Conservation (phyloP, 2,329 filamentous ascomycete species). For the Trichoderma sp. region DNA sequence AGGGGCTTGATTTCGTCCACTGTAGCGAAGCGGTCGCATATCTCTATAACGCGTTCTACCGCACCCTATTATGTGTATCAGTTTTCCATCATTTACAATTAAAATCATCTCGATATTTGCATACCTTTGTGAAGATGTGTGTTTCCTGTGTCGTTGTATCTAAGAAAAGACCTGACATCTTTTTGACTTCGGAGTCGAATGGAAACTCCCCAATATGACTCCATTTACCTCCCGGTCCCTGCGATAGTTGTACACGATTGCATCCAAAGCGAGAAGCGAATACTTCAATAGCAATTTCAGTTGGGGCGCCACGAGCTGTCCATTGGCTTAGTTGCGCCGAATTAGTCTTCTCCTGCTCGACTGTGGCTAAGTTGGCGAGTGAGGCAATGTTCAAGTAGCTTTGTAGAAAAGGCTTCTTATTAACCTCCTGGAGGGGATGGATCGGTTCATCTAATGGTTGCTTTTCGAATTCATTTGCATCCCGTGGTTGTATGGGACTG, state of each 20-base stretch:
- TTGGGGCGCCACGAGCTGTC: constrained; percentile 47
- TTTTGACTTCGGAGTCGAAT: constrained; percentile 57
- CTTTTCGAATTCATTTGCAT: constrained; percentile 19
- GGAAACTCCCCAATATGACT: constrained; percentile 50
- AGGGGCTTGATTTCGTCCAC: constrained; percentile 35
- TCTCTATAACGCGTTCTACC: constrained; percentile 61
- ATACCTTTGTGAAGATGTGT: constrained; percentile 50
- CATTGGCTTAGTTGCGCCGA: constrained; percentile 31
- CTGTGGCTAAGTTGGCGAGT: constrained; percentile 58
- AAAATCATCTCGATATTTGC: fast-evolving
- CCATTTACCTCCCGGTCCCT: constrained; percentile 29
- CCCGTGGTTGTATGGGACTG: constrained; percentile 21
- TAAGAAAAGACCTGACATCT: constrained; percentile 56
- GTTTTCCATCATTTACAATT: not conserved
- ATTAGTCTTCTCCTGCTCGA: constrained; percentile 45
- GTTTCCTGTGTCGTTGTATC: constrained; percentile 28
- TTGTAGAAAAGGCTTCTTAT: constrained; percentile 38
- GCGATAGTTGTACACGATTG: constrained; percentile 33
- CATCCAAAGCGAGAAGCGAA: constrained; percentile 53
- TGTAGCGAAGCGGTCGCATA: constrained; percentile 50
- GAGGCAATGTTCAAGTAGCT: constrained; percentile 56
- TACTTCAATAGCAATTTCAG: constrained; percentile 57
- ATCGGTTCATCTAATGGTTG: constrained; percentile 17
- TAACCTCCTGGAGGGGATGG: constrained; percentile 40
- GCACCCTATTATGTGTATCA: constrained; percentile 42